Conservation (phyloP, 2,329 filamentous ascomycete genomes). For the Penicillium fuscoglaucum region DNA sequence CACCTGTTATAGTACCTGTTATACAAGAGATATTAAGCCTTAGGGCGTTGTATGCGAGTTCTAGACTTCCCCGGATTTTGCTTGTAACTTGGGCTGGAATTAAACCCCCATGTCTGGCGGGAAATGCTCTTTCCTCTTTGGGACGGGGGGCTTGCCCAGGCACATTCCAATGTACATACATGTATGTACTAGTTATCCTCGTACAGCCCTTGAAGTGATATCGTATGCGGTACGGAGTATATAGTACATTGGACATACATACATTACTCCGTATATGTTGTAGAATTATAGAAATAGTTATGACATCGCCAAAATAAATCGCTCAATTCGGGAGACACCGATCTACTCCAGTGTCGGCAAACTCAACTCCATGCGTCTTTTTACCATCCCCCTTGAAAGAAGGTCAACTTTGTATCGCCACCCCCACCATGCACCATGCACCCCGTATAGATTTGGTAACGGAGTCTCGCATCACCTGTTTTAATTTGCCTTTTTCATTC, state of each 20-base stretch:
- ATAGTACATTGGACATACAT: no score
- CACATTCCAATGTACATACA: background rate
- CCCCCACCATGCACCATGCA: constrained; percentile 19
- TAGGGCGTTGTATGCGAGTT: background rate
- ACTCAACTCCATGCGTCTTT: background rate
- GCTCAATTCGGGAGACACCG: background rate
- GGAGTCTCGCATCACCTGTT: background rate
- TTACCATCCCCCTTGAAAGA: background rate
- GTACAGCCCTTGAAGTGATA: background rate
- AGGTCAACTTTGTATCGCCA: constrained; percentile 5
- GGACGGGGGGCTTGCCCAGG: background rate
- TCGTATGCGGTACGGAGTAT: no score
- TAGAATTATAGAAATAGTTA: no score
- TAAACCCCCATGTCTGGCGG: background rate
- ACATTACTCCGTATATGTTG: no score
- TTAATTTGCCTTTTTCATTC: background rate
- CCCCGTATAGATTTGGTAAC: background rate
- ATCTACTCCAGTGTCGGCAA: constrained; percentile 1
- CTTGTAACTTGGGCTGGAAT: background rate
- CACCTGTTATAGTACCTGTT: background rate
- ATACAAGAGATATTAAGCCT: background rate
- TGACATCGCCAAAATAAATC: background rate
- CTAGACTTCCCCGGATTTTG: background rate
- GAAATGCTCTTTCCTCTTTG: background rate
- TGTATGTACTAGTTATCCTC: background rate